phyloP scores from a whole-genome alignment of 2,329 filamentous ascomycete species.

The Penicillium nordicum region DNA sequence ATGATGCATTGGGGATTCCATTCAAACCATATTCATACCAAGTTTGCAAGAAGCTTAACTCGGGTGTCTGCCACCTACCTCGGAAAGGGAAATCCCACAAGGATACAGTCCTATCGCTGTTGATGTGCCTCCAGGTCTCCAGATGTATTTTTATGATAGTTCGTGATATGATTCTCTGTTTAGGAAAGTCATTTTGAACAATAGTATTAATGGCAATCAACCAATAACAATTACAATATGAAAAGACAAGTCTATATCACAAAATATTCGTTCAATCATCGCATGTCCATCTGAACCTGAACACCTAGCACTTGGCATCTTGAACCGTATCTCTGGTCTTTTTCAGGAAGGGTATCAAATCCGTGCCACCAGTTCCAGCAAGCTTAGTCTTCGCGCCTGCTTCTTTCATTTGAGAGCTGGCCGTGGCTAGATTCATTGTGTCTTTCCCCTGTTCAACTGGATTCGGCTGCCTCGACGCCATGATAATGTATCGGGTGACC shows the following conservation, averaged over 20 bases:
- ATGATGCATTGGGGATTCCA: background rate
- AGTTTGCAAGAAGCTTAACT: background rate
- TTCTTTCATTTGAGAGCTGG: constrained; percentile 40
- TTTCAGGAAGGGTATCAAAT: constrained; percentile 52
- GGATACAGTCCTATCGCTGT: background rate
- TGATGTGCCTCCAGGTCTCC: background rate
- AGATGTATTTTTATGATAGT: background rate
- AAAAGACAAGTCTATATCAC: background rate
- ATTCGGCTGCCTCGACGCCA: constrained; percentile 32
- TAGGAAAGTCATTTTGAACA: background rate
- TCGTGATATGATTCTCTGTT: background rate
- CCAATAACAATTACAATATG: background rate
- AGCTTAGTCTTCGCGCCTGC: constrained; percentile 36
- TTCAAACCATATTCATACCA: background rate
- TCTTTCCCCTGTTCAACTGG: constrained; percentile 11
- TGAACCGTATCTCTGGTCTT: constrained; percentile 52
- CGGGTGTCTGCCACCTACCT: background rate
- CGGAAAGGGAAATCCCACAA: background rate
- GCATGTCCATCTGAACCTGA: constrained; percentile 6
- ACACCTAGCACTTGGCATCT: constrained; percentile 34
- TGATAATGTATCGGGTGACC: constrained; percentile 53
- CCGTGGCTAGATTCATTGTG: constrained; percentile 45
- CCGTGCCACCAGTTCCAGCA: constrained; percentile 52
- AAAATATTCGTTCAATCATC: constrained; percentile 1
- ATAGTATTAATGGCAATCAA: background rate